Conservation (phyloP, 2,329 filamentous ascomycete species). For the Clonostachys solani region DNA sequence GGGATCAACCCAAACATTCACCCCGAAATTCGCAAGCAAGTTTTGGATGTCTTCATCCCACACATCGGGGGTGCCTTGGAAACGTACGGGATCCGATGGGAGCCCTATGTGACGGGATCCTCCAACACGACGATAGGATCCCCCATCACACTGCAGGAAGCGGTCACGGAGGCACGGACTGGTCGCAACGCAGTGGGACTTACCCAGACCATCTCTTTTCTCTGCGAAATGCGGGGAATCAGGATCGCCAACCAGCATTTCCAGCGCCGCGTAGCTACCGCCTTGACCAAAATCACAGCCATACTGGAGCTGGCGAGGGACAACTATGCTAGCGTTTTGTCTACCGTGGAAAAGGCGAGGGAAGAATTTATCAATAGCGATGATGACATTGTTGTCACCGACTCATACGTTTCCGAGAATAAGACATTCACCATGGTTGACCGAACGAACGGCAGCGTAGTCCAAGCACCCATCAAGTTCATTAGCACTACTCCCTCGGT, state of each 20-base stretch:
- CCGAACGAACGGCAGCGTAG: conserved; percentile 12
- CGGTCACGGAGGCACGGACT: conserved; percentile 14
- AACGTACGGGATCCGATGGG: conserved; percentile 12
- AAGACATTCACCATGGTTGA: conserved; percentile 17
- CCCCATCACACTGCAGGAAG: conserved; percentile 14
- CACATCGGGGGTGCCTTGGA: conserved; percentile 17
- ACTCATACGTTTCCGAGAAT: conserved; percentile 10
- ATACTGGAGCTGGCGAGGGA: conserved; percentile 17
- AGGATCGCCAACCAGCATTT: conserved; percentile 22
- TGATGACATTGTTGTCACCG: conserved; percentile 16
- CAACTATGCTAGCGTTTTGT: conserved; percentile 8
- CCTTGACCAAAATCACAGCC: conserved; percentile 13
- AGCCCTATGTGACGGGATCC: conserved; percentile 14
- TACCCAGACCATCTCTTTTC: conserved; percentile 15
- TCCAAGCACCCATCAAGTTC: conserved; percentile 14
- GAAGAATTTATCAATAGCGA: conserved; percentile 12
- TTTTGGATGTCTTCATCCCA: conserved; percentile 10
- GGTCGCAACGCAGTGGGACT: conserved; percentile 16
- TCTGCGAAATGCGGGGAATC: conserved; percentile 18
- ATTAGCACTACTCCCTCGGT: conserved; percentile 13
- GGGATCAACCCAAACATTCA: conserved; percentile 21
- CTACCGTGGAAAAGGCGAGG: conserved; percentile 12
- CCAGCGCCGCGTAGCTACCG: conserved; percentile 19
- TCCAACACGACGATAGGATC: conserved; percentile 5
- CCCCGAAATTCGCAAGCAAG: conserved; percentile 14